Base-by-base conservation (phyloP, 768 basidiomycete species). In the Leucocoprinus birnbaumii region DNA sequence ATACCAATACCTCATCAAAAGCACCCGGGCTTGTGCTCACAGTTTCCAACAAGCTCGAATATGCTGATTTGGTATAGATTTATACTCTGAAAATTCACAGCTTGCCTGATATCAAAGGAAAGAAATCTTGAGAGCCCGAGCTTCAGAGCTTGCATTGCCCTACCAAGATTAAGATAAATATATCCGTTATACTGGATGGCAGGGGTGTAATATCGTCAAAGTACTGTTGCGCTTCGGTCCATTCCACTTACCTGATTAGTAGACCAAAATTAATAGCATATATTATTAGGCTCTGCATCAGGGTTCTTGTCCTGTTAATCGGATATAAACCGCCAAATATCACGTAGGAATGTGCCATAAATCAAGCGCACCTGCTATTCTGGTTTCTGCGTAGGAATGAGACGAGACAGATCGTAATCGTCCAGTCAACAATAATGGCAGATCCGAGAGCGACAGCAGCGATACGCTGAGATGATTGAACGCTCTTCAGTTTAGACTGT, bases 41-140 rank as follows among this genome's bases (percentile, higher is more conserved):
- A 37, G n/a, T 44, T 52, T 37, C 51, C 51, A 5, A 52, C n/a
- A 3, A 52, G 27, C 21, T 52, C 42, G 13, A 44, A 52, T 18
- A 52, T 3, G 9, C 51, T 35, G 18, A 52, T 18, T 35, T 43
- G 41, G 21, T 52, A 44, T 5, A 52, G 43, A 4, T 52, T 52
- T 9, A 44, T 8, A 16, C 11, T 31, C 31, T 31, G 31, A 5
- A 5, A 31, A 5, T 31, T 31, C 6, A 31, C 11, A n/a, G n/a
- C n/a, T n/a, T n/a, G n/a, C n/a, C n/a, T n/a, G n/a, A n/a, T n/a
- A n/a, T n/a, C n/a, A n/a, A n/a, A n/a, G n/a, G n/a, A n/a, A n/a
- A n/a, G n/a, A n/a, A n/a, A n/a, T n/a, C n/a, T n/a, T n/a, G n/a
- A n/a, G n/a, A n/a, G n/a, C n/a, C n/a, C n/a, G n/a, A n/a, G n/a